Evolutionary conservation across 257 asterid species (phyloP).

Genomic region (Solanum rostratum): DNA sequence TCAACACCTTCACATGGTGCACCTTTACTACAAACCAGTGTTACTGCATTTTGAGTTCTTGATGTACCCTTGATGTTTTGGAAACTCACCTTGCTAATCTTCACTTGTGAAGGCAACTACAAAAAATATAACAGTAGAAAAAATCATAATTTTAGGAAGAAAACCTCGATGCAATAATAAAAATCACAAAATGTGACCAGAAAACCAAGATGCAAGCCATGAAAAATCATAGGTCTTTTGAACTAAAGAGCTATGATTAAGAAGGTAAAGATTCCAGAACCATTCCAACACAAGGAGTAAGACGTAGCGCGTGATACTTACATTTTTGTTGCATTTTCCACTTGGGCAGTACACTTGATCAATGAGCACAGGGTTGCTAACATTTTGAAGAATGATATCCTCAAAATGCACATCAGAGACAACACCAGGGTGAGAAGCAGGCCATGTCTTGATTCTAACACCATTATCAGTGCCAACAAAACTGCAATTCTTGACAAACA

Average conservation of each 20-base stretch:
- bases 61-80: constrained; percentile 23
- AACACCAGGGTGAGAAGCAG: constrained; percentile 5
- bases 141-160: too few species aligned
- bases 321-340: constrained; percentile 5
- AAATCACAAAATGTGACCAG: not conserved
- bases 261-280: too few species aligned
- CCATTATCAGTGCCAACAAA: constrained; percentile 16
- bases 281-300: too few species aligned
- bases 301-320: not conserved
- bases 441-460: constrained; percentile 22
- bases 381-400: constrained; percentile 18
- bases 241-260: too few species aligned
- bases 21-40: constrained; percentile 15
- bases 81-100: constrained; percentile 18
- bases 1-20: constrained; percentile 21
- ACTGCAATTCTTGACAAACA: constrained; percentile 12
- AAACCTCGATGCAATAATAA: too few species aligned
- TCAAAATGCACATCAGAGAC: constrained; percentile 8
- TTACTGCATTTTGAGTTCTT: not conserved
- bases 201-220: not conserved
- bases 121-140: too few species aligned
- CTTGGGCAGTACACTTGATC: constrained; percentile 23
- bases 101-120: constrained; percentile 16
- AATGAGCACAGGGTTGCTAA: constrained; percentile 12
- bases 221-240: not conserved